Evolutionary conservation across 352 stramenopile species (phyloP).

Genomic region (Hyaloperonospora arabidopsidis): DNA sequence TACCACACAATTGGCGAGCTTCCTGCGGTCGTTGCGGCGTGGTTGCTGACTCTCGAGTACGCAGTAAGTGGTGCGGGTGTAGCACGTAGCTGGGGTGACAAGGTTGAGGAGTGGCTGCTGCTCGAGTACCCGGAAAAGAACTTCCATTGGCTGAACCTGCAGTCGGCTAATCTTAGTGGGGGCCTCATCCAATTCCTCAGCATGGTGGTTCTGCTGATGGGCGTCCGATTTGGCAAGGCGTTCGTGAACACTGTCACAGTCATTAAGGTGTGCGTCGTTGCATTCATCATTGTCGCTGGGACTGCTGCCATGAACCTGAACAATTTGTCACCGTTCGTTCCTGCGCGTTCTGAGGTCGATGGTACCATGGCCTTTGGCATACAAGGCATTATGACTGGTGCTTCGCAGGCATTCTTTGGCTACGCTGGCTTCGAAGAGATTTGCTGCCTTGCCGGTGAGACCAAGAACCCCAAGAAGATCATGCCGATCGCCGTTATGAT

Average conservation of each 20-base stretch:
- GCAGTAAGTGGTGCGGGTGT: slow-evolving; percentile 83
- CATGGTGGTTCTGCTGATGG: slow-evolving; percentile 60
- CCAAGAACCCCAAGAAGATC: slow-evolving; percentile 69
- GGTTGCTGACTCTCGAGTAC: slow-evolving; percentile 87
- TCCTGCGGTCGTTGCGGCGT: slow-evolving; percentile 76
- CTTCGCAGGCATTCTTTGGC: slow-evolving; percentile 88
- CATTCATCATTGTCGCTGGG: slow-evolving; percentile 85
- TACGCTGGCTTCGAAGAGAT: slow-evolving; percentile 93
- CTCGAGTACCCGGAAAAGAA: slow-evolving; percentile 32
- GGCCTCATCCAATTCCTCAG: slow-evolving; percentile 55
- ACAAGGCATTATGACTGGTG: slow-evolving; percentile 69
- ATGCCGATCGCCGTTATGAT: slow-evolving; percentile 77
- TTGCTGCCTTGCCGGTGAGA: slow-evolving; percentile 78
- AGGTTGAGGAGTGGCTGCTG: slow-evolving; percentile 70
- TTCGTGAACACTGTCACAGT: slow-evolving; percentile 82
- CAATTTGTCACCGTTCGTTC: slow-evolving; percentile 85
- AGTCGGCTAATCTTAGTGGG: slow-evolving; percentile 41
- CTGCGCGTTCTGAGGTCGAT: slow-evolving; percentile 20
- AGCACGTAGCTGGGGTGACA: slow-evolving; percentile 87
- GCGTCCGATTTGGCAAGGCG: slow-evolving; percentile 81
- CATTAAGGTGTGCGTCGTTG: slow-evolving; percentile 67
- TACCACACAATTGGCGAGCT: slow-evolving; percentile 89
- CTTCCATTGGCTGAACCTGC: slow-evolving; percentile 44
- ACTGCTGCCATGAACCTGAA: slow-evolving; percentile 66
- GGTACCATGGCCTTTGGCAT: slow-evolving; percentile 35